phyloP scores from a whole-genome alignment of 306 rosid genomes.

The Sophora flavescens region DNA sequence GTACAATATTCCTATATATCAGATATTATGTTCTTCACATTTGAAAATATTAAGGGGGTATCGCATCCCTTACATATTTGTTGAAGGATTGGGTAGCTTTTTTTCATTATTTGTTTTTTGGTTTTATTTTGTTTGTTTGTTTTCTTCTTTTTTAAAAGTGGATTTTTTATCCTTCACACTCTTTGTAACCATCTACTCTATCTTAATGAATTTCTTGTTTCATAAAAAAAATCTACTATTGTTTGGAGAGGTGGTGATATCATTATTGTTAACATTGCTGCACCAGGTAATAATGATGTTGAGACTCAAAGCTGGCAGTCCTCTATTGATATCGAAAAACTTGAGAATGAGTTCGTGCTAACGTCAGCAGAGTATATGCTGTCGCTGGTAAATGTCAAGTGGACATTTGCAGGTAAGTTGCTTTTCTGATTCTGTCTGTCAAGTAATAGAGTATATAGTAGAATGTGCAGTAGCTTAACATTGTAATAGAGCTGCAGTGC shows the following conservation, averaged over 20 bases:
- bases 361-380: constrained; percentile 89
- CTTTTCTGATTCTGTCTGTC: constrained; percentile 14
- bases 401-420: constrained; percentile 75
- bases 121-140: neutral
- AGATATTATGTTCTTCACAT: constrained; percentile 36
- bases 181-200: constrained; percentile 2
- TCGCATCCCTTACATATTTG: neutral
- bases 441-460: too few relatives aligned
- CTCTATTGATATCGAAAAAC: constrained; percentile 70
- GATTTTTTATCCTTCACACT: neutral
- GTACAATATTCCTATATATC: constrained; percentile 1
- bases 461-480: too few relatives aligned
- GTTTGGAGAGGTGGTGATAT: constrained; percentile 42
- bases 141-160: neutral
- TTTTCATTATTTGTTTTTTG: constrained; percentile 10
- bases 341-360: constrained; percentile 84
- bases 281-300: constrained; percentile 56
- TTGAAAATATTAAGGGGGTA: constrained; percentile 16
- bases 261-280: constrained; percentile 40
- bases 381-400: constrained; percentile 71
- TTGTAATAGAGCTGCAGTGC: too few relatives aligned
- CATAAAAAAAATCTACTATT: constrained; percentile 16
- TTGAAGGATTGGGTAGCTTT: constrained; percentile 15
- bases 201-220: constrained; percentile 31
- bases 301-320: constrained; percentile 62